Base-by-base conservation (phyloP, 805 yeast genomes). In the Ogataea parapolymorpha region DNA sequence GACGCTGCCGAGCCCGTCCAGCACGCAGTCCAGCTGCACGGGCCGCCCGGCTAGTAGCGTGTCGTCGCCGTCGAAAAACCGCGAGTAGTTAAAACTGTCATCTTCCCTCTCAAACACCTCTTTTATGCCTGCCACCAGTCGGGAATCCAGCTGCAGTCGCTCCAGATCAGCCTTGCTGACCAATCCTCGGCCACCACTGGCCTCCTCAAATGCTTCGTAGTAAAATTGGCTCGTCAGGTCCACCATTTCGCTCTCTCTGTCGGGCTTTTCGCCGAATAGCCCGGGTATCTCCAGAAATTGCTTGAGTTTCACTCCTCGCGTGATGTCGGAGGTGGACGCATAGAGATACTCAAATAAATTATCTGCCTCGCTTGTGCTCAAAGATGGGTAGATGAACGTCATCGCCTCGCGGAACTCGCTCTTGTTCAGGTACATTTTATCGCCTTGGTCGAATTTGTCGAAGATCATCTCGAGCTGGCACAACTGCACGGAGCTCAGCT, bases 391-490 rank as follows among this genome's bases (percentile, higher is more conserved):
- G 17, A 72, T 54, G 29, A 66, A 56, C n/a, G 64, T 63, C 43
- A 74, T 52, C 2, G 75, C 72, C 0, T 65, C 66, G 3, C 62
- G 55, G 44, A 74, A 75, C 51, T 74, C 79, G 9, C 45, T 35
- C 40, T 67, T 67, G 25, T 62, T 60, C 39, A 74, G 54, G 26
- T 62, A 56, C 27, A 64, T 62, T 41, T 66, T 66, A 33, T 58
- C 58, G 1, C 65, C 62, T 24, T 53, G 58, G 42, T 61, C 65
- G 42, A 68, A 68, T 42, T 64, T 66, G 9, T 71, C 53, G 45
- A 75, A 74, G 12, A 71, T 65, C 4, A 67, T 51, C 45, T 70
- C 74, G 48, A 69, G 69, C 39, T 71, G 74, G 32, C 65, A 71
- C 15, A 66, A 25, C 14, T 44, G 41, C 27, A 51, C 32, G 22